These are phyloP conservation scores for Inga laurina DNA, from an alignment of 306 rosid genomes.

Conservation along the genomic window DNA sequence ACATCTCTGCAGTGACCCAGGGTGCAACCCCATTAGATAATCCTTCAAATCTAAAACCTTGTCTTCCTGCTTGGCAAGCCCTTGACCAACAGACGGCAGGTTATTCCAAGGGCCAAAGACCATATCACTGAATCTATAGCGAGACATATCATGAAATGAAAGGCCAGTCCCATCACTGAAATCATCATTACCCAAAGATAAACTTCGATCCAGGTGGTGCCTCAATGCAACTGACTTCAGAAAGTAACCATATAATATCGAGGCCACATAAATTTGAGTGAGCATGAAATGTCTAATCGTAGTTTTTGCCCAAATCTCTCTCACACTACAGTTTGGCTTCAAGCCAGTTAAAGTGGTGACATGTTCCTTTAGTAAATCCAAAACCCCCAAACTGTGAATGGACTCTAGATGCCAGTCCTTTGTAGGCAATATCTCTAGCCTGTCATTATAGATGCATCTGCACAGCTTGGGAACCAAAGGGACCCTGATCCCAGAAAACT, in stretches of 20 bases:
- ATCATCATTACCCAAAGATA: conserved; percentile 41
- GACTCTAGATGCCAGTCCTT: conserved; percentile 88
- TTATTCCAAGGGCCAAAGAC: conserved; percentile 40
- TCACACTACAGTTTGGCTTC: conserved; percentile 65
- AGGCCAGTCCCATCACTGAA: conserved; percentile 31
- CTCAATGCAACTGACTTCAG: conserved; percentile 67
- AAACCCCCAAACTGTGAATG: conserved; percentile 56
- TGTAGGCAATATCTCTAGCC: conserved; percentile 76
- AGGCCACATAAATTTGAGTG: conserved; percentile 58
- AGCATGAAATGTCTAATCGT: conserved; percentile 46
- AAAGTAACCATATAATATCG: conserved; percentile 77
- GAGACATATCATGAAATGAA: conserved; percentile 40
- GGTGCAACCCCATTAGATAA: conserved; percentile 53
- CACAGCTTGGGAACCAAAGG: conserved; percentile 80
- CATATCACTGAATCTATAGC: conserved; percentile 39
- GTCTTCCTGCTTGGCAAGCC: conserved; percentile 35
- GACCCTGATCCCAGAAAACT: conserved; percentile 58
- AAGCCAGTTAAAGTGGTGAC: conserved; percentile 62
- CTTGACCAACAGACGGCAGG: conserved; percentile 33
- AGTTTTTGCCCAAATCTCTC: conserved; percentile 71
- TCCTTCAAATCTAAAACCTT: conserved; percentile 45
- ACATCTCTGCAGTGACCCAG: conserved; percentile 57
- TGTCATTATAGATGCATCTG: conserved; percentile 66
- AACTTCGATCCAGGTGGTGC: conserved; percentile 54
- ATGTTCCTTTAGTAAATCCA: conserved; percentile 74